Evolutionary conservation across 2,329 filamentous ascomycete genomes (phyloP).

Genomic region (Pestalotiopsis sp.): DNA sequence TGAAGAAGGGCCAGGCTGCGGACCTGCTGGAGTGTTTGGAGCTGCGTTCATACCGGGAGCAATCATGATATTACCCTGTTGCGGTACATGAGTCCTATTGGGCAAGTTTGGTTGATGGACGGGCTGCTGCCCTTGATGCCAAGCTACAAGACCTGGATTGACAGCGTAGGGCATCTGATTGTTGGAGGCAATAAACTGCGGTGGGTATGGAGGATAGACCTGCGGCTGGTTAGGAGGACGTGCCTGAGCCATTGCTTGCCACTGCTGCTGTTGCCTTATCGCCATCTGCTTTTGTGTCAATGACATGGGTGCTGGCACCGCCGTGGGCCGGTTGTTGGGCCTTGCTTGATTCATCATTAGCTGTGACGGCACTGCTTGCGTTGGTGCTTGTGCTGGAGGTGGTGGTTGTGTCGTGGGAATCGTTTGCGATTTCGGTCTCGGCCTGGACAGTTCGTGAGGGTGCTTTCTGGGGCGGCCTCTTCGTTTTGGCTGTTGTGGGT

Average conservation of each 20-base stretch:
- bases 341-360: neutral
- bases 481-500: neutral
- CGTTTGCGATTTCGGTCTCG: neutral
- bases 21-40: neutral
- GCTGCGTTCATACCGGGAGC: neutral
- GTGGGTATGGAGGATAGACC: neutral
- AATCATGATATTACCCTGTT: neutral
- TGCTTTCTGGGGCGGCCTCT: constrained; percentile 10
- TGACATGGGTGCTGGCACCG: neutral
- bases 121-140: neutral
- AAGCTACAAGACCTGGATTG: neutral
- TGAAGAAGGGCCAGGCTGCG: neutral
- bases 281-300: neutral
- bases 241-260: neutral
- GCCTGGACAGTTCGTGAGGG: neutral
- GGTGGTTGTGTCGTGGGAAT: neutral
- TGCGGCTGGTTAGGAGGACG: neutral
- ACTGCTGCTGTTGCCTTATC: neutral
- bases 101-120: neutral
- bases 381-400: neutral
- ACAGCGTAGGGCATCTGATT: neutral
- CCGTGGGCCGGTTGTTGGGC: neutral
- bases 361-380: neutral
- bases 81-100: neutral
- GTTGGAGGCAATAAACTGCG: neutral